Evolutionary conservation across 441 rosid genomes (phyloP).

Genomic region (Adansonia gregorii): DNA sequence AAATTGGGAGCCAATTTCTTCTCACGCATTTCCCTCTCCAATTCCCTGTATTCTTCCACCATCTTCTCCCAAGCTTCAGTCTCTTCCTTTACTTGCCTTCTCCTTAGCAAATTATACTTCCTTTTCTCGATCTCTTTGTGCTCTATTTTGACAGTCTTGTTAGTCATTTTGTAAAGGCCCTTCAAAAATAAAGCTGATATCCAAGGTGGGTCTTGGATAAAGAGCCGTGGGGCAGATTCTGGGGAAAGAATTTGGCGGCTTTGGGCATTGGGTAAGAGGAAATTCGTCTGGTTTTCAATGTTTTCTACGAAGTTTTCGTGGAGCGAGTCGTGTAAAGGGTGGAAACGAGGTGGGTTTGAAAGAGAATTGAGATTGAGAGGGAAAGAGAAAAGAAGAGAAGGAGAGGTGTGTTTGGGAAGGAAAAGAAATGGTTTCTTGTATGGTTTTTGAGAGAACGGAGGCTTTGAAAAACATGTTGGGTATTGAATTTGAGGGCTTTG

Average conservation of each 20-base stretch:
- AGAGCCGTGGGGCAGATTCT: conserved; percentile 44
- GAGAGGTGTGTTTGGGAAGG: conserved; percentile 32
- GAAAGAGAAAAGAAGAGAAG: conserved; percentile 43
- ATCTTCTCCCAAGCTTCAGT: conserved; percentile 89
- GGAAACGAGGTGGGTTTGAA: conserved; percentile 36
- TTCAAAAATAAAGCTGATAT: conserved; percentile 64
- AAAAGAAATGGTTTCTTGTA: conserved; percentile 35
- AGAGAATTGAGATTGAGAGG: conserved; percentile 43
- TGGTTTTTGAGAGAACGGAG: conserved; percentile 27
- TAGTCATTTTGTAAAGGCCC: conserved; percentile 52
- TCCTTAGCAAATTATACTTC: conserved; percentile 64
- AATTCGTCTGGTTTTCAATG: conserved; percentile 36
- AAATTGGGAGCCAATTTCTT: conserved; percentile 78
- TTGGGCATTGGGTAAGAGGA: conserved; percentile 30
- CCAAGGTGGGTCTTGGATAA: conserved; percentile 82
- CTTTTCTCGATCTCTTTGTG: conserved; percentile 56
- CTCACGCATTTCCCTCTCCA: conserved; percentile 79
- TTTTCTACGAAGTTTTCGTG: conserved; percentile 46
- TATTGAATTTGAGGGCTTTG: conserved; percentile 40
- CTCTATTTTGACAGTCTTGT: conserved; percentile 53
- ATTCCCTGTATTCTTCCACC: conserved; percentile 70
- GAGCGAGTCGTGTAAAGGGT: conserved; percentile 34
- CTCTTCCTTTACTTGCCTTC: conserved; percentile 82
- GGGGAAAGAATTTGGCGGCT: conserved; percentile 32
- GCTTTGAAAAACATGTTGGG: conserved; percentile 31